Base-by-base conservation (phyloP, 2,329 filamentous ascomycete species). In the Fusarium sublunatum region DNA sequence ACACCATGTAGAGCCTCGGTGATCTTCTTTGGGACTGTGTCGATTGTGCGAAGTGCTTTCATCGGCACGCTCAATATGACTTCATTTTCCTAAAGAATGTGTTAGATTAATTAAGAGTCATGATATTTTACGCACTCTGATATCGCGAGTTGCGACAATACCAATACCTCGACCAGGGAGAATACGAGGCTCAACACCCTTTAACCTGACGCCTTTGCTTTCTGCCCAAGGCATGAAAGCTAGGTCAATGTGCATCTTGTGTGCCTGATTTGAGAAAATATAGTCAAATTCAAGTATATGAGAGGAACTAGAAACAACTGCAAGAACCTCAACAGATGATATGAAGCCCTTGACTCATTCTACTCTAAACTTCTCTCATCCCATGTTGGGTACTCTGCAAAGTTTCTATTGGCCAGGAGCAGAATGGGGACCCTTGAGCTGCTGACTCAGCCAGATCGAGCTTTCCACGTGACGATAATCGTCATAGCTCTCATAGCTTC, bases 91-190 rank as follows among this genome's bases (percentile, higher is more conserved):
- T 82, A 51, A 7, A 2, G 26, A 13, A 11, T 0, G 6, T 13
- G 34, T 63, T 36, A 69, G 63, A 47, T 12, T 9, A 7, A 3
- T 29, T 35, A 11, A 10, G 8, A 6, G 2, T 22, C 1, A 12
- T 10, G 10, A 10, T 3, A 1, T 5, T 12, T 42, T 11, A 53
- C 64, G 70, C 77, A 91, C 91, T 78, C 89, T 79, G 59, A 95
- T 82, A 12, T 83, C 78, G 26, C 84, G 82, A 11, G 86, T 88
- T 6, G 92, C 89, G 46, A 93, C 82, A 53, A 97, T 87, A 42
- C 93, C 93, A 49, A 95, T 84, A 26, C 93, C 93, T 51, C 90
- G 83, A 2, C 88, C 90, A 6, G 88, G 85, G 13, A 96, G 87
- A 35, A 80, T 80, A 36, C 86, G 83, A 6, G 92, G 84, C 32